These are phyloP conservation scores for Candida tunisiensis DNA, from an alignment of 1,139 yeast species.

Conservation along the genomic window DNA sequence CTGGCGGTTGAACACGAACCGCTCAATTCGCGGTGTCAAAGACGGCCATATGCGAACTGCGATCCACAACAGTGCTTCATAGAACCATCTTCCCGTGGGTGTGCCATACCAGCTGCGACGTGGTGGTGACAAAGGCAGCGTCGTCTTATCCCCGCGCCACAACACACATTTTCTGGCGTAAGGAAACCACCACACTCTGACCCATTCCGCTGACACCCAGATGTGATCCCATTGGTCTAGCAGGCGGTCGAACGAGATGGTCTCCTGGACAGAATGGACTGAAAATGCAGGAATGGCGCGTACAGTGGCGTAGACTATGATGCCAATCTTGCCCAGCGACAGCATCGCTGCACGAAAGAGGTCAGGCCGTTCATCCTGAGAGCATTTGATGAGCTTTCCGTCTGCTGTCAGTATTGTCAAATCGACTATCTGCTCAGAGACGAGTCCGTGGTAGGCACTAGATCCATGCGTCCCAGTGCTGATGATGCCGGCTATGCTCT, in stretches of 20 bases:
- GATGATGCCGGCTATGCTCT: conserved; percentile 83
- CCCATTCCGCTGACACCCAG: conserved; percentile 85
- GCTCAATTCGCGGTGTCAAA: conserved; percentile 71
- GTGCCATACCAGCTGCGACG: conserved; percentile 81
- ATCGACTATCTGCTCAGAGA: conserved; percentile 74
- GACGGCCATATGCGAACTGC: conserved; percentile 59
- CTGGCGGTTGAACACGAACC: conserved; percentile 70
- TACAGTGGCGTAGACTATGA: conserved; percentile 75
- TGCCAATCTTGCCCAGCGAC: conserved; percentile 83
- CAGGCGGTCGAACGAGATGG: conserved; percentile 59
- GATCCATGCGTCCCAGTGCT: conserved; percentile 97
- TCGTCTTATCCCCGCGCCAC: conserved; percentile 72
- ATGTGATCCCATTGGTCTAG: conserved; percentile 31
- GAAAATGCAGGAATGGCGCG: conserved; percentile 76
- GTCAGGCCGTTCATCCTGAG: conserved; percentile 49
- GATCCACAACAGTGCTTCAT: conserved; percentile 63
- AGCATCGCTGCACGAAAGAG: conserved; percentile 72
- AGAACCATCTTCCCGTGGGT: conserved; percentile 54
- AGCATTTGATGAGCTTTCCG: conserved; percentile 58
- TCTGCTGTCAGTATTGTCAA: conserved; percentile 45
- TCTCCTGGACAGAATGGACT: conserved; percentile 66
- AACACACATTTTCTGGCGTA: conserved; percentile 70
- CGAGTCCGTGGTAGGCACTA: conserved; percentile 79
- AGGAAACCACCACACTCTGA: conserved; percentile 97
- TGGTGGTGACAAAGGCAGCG: conserved; percentile 47